Evolutionary conservation across 1,284 basidiomycete species (phyloP).

Genomic region (Cutaneotrichosporon sp.): DNA sequence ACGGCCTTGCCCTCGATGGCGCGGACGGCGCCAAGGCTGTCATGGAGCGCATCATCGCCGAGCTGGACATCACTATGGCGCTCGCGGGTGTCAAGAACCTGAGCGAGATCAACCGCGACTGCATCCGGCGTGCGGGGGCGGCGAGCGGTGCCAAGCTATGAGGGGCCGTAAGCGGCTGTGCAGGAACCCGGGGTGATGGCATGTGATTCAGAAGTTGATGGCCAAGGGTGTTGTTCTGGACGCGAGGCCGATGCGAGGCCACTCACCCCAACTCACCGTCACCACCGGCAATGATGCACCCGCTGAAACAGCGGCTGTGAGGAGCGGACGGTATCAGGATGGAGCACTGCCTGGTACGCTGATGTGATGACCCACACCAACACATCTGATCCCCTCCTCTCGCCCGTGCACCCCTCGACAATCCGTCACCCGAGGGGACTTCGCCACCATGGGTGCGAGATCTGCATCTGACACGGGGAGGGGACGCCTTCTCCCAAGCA

Average conservation of each 20-base stretch:
- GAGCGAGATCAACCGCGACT: slow-evolving; percentile 19
- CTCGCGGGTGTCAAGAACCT: slow-evolving; percentile 28
- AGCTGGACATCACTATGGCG: slow-evolving; percentile 59
- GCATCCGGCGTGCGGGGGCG: background rate
- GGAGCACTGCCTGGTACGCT: too few species aligned
- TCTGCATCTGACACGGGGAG: too few species aligned
- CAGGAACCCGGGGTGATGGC: background rate
- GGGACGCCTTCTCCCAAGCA: too few species aligned
- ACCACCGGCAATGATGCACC: background rate
- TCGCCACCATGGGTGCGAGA: too few species aligned
- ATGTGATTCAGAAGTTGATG: background rate
- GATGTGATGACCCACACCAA: too few species aligned
- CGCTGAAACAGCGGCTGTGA: too few species aligned
- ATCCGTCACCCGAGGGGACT: too few species aligned
- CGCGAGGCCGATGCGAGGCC: background rate
- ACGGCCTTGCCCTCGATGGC: slow-evolving; percentile 65
- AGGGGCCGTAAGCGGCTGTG: background rate
- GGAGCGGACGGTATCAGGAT: too few species aligned
- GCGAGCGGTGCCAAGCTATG: background rate
- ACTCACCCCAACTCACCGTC: too few species aligned
- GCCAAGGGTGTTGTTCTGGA: background rate
- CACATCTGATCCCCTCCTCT: too few species aligned
- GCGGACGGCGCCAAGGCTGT: slow-evolving; percentile 68
- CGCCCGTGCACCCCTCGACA: too few species aligned
- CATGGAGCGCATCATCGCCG: slow-evolving; percentile 63